Conservation (phyloP, 805 yeast genomes). For the Schizosaccharomyces osmophilus region DNA sequence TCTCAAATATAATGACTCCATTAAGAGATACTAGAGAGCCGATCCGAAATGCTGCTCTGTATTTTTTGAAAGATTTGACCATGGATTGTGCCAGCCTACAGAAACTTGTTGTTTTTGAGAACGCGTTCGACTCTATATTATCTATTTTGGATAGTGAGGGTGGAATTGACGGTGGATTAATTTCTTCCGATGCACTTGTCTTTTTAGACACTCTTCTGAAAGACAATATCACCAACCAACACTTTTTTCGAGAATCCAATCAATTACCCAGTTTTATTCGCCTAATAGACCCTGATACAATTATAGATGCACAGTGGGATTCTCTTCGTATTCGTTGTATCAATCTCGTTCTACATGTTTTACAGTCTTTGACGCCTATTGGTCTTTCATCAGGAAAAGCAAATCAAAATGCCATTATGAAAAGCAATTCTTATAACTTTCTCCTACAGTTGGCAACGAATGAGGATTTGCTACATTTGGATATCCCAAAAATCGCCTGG, state of each 20-base stretch:
- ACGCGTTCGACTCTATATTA: slow-evolving; percentile 63
- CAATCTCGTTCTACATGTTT: not conserved
- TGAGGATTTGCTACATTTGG: not conserved
- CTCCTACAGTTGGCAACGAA: not conserved
- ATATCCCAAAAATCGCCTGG: not conserved
- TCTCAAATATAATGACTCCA: slow-evolving; percentile 43
- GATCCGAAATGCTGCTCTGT: slow-evolving; percentile 53
- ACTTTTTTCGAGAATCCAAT: slow-evolving; percentile 52
- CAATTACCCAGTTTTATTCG: not conserved
- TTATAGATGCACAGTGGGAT: not conserved
- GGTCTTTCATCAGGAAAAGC: not conserved
- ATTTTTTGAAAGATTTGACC: slow-evolving; percentile 61
- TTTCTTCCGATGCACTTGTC: slow-evolving; percentile 76
- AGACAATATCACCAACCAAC: slow-evolving; percentile 77
- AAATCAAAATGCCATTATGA: not conserved
- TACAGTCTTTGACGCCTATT: not conserved
- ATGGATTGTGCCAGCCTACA: slow-evolving; percentile 68
- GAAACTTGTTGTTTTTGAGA: slow-evolving; percentile 82
- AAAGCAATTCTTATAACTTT: not conserved
- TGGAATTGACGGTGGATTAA: slow-evolving; percentile 63
- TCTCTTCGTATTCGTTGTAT: not conserved
- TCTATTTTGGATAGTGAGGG: slow-evolving; percentile 68
- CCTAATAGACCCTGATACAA: not conserved
- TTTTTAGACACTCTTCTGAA: slow-evolving; percentile 46
- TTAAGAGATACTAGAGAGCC: slow-evolving; percentile 54